Conservation (phyloP, 495 filamentous ascomycete genomes). For the Neurospora tetrasperma region DNA sequence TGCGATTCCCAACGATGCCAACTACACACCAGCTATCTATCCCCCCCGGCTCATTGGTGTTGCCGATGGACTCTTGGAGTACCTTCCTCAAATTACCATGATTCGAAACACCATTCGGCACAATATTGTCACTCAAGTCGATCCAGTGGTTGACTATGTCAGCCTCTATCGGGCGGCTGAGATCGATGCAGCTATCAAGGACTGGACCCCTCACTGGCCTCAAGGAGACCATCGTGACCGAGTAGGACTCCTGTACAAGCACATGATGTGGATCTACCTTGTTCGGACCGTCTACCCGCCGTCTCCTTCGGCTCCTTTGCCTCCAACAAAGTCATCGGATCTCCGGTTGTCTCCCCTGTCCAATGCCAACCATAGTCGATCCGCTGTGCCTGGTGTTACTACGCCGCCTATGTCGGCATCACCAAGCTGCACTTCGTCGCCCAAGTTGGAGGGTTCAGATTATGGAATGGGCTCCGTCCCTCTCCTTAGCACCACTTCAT, state of each 20-base stretch:
- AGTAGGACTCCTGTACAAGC: conserved; percentile 75
- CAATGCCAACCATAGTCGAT: conserved; percentile 7
- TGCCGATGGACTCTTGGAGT: conserved; percentile 73
- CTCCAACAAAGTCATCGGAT: conserved; percentile 17
- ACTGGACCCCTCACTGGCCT: conserved; percentile 64
- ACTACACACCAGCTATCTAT: conserved; percentile 62
- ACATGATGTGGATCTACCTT: conserved; percentile 86
- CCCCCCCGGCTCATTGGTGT: conserved; percentile 74
- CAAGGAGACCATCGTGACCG: conserved; percentile 60
- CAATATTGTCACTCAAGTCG: conserved; percentile 49
- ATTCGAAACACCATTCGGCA: conserved; percentile 67
- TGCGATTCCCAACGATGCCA: conserved; percentile 49
- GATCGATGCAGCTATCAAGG: conserved; percentile 66
- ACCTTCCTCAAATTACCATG: conserved; percentile 69
- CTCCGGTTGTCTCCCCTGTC: conserved; percentile 12
- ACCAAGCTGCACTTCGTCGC: conserved; percentile 31
- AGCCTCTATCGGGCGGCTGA: conserved; percentile 63
- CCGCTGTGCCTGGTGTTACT: conserved; percentile 16
- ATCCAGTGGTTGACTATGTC: conserved; percentile 65
- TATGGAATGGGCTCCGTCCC: neutral
- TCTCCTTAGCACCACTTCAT: neutral
- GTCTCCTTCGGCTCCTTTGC: conserved; percentile 18
- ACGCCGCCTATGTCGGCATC: conserved; percentile 33
- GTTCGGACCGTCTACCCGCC: conserved; percentile 75
- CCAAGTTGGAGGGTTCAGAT: conserved; percentile 8